Base-by-base conservation (phyloP, 2,329 filamentous ascomycete genomes). In the Fusarium begoniae region DNA sequence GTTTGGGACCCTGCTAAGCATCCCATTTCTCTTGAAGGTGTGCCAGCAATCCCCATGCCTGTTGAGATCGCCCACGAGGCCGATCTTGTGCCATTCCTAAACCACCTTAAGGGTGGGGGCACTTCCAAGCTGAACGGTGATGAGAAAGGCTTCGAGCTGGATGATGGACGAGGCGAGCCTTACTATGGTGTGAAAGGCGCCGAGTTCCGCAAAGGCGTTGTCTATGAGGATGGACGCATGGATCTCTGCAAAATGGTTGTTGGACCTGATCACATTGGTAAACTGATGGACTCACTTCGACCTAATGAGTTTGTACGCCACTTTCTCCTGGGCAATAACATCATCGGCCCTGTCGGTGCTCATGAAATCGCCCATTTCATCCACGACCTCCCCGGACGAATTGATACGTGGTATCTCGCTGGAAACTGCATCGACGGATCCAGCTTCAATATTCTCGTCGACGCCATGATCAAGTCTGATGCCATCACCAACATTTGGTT, bases 181-280 rank as follows among this genome's bases (percentile, higher is more conserved):
- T 79, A 80, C 69, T 83, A 83, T 50, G 78, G 79, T 24, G 78
- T 80, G 20, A 77, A 80, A 38, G 82, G 79, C 9, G 78, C 79
- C 44, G 82, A 84, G 75, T 84, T 83, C 45, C 79, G 69, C 30
- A 80, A 79, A 73, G 83, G 82, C 35, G 82, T 84, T 30, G 78
- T 88, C 11, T 89, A 88, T 67, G 83, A 86, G 59, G 87, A 89
- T 70, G 84, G 84, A 14, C 83, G 87, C 18, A 84, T 89, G 80
- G 87, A 89, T 74, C 83, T 89, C 6, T 89, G 87, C 81, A 88
- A 88, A 80, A 87, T 87, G 82, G 87, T 87, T 8, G 83, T 89
- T 44, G 87, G 87, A 3, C 87, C 87, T 15, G 83, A 84, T 24
- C 84, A 88, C 57, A 87, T 89, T 69, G 82, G 81, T 35, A 80